Evolutionary conservation across 2,329 filamentous ascomycete species (phyloP).

Genomic region (Colletotrichum lupini): DNA sequence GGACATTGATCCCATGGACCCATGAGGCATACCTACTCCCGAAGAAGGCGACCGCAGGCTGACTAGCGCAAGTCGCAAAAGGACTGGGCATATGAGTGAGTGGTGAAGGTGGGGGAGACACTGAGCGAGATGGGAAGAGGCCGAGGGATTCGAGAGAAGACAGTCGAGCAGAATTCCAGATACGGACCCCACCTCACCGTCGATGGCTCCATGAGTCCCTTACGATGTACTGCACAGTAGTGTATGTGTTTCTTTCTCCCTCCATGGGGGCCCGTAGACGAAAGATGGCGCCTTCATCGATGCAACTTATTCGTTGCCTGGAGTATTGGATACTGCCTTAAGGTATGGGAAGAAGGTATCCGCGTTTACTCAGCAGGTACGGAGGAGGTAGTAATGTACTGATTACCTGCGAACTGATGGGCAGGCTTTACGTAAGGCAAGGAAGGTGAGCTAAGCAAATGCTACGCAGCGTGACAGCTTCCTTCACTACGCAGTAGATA

Average conservation of each 20-base stretch:
- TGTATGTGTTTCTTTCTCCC: not conserved
- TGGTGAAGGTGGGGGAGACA: not conserved
- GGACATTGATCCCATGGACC: not conserved
- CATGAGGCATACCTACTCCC: not conserved
- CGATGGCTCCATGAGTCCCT: not conserved
- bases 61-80: constrained; percentile 1
- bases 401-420: not conserved
- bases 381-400: no score
- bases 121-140: not conserved
- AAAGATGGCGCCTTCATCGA: not conserved
- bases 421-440: not conserved
- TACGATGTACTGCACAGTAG: no score
- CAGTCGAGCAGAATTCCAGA: not conserved
- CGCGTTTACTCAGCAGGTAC: not conserved
- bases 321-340: not conserved
- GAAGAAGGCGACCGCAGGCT: constrained; percentile 11
- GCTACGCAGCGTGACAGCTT: not conserved
- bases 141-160: not conserved
- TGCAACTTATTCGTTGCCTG: not conserved
- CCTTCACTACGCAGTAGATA: no score
- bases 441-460: not conserved
- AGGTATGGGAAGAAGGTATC: no score
- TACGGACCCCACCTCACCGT: not conserved
- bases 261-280: not conserved
- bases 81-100: not conserved